phyloP scores from a whole-genome alignment of 805 yeast species.

The Candida coquimbonensis region DNA sequence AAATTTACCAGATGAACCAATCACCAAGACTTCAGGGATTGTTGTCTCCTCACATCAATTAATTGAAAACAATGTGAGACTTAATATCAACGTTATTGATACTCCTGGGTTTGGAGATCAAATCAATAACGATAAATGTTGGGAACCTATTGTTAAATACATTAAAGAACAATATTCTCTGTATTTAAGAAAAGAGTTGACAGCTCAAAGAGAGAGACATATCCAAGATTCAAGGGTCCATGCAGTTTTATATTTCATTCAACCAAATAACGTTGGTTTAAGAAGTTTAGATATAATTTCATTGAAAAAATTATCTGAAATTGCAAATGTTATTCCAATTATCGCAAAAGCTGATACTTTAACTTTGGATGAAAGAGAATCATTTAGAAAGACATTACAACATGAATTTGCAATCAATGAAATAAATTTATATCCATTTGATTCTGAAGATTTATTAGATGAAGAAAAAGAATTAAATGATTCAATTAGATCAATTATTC shows the following conservation, averaged over 20 bases:
- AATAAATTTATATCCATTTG: conserved; percentile 80
- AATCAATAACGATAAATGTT: conserved; percentile 88
- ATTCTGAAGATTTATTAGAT: conserved; percentile 56
- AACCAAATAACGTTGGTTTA: conserved; percentile 84
- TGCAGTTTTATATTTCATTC: conserved; percentile 83
- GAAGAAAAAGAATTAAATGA: conserved; percentile 70
- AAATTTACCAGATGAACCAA: conserved; percentile 56
- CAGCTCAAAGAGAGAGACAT: conserved; percentile 82
- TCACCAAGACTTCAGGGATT: conserved; percentile 83
- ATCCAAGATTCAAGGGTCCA: conserved; percentile 89
- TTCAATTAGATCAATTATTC: conserved; percentile 71
- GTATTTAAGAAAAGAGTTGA: conserved; percentile 86
- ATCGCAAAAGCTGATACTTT: conserved; percentile 91
- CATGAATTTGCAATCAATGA: conserved; percentile 66
- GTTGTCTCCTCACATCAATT: conserved; percentile 62
- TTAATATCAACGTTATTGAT: conserved; percentile 83
- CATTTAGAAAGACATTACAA: conserved; percentile 71
- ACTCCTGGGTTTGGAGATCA: conserved; percentile 99
- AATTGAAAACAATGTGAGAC: conserved; percentile 79
- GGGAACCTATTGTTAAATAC: conserved; percentile 94
- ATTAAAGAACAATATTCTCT: conserved; percentile 92
- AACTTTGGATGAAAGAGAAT: conserved; percentile 76
- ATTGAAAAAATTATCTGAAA: conserved; percentile 76
- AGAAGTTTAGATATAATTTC: conserved; percentile 77
- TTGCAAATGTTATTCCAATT: conserved; percentile 89